Evolutionary conservation across 805 yeast genomes (phyloP).

Genomic region (Cyberlindnera mycetangii): DNA sequence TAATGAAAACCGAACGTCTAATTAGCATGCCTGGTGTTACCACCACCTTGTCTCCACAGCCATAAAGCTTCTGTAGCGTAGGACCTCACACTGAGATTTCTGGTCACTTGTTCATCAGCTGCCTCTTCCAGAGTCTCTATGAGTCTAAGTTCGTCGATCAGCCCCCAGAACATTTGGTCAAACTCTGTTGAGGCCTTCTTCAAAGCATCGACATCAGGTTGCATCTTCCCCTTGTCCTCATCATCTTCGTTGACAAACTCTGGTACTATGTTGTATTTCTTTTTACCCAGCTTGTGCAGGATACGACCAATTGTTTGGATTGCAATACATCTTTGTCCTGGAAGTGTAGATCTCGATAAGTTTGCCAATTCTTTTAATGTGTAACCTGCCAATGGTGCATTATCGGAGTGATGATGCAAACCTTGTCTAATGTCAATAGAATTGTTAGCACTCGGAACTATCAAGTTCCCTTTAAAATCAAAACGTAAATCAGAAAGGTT

Average conservation of each 20-base stretch:
- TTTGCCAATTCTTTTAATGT: conserved; percentile 81
- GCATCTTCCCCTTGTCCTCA: conserved; percentile 29
- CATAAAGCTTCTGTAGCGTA: conserved; percentile 90
- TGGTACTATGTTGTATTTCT: conserved; percentile 52
- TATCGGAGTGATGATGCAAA: conserved; percentile 87
- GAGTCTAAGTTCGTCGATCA: conserved; percentile 59
- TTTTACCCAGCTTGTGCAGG: conserved; percentile 70
- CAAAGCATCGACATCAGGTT: conserved; percentile 31
- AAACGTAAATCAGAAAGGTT: conserved; percentile 73
- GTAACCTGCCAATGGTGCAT: conserved; percentile 90
- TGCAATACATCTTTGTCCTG: conserved; percentile 85
- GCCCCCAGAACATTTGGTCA: conserved; percentile 60
- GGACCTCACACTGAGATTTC: conserved; percentile 69
- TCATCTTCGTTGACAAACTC: conserved; percentile 35
- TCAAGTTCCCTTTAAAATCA: conserved; percentile 79
- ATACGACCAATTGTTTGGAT: conserved; percentile 86
- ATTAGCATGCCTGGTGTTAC: conserved; percentile 32
- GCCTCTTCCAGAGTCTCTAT: conserved; percentile 65
- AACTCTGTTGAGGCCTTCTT: conserved; percentile 31
- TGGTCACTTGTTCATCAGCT: conserved; percentile 60
- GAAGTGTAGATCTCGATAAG: conserved; percentile 69
- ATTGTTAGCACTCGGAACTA: conserved; percentile 52
- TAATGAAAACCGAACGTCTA: no score
- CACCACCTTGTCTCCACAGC: conserved; percentile 68
- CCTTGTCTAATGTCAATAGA: conserved; percentile 57